phyloP scores from a whole-genome alignment of 257 asterid genomes.

The Ilex asprella region DNA sequence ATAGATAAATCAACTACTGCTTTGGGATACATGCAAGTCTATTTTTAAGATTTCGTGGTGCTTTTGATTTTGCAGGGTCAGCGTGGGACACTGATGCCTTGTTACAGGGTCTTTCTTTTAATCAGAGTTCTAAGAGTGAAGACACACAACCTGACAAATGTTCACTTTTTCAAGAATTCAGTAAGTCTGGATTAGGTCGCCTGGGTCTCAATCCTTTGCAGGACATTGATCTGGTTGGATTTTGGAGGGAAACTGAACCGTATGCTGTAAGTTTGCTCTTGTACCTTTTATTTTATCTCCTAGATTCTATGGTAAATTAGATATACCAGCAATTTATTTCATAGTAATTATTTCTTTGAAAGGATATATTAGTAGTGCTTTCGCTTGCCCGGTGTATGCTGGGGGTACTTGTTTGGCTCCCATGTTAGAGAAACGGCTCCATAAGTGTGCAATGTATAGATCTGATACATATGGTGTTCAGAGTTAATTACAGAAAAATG shows the following conservation, averaged over 20 bases:
- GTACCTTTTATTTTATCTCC: neutral
- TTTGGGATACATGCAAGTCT: neutral
- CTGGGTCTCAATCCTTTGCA: conserved; percentile 47
- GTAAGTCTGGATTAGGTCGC: conserved; percentile 59
- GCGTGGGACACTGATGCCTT: conserved; percentile 15
- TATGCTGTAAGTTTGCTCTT: conserved; percentile 51
- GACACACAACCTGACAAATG: conserved; percentile 29
- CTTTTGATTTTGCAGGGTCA: conserved; percentile 36
- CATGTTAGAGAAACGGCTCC: too few relatives aligned
- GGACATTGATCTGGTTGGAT: conserved; percentile 38
- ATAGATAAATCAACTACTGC: neutral
- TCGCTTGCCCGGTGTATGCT: too few relatives aligned
- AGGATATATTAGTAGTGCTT: neutral
- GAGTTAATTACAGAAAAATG: too few relatives aligned
- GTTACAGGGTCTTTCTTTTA: conserved; percentile 19
- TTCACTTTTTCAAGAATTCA: conserved; percentile 52
- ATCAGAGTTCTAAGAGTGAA: conserved; percentile 14
- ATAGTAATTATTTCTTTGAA: neutral
- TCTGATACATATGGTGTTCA: too few relatives aligned
- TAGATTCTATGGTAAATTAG: neutral
- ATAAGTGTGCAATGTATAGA: too few relatives aligned
- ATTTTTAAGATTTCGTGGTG: neutral
- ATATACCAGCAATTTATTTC: neutral
- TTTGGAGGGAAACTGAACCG: conserved; percentile 64
- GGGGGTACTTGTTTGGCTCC: too few relatives aligned